Percentiles rank a stretch among this genome's conserved stretches.
phyloP scores from a whole-genome alignment of 2,329 filamentous ascomycete genomes.

The Lachnellula suecica region DNA sequence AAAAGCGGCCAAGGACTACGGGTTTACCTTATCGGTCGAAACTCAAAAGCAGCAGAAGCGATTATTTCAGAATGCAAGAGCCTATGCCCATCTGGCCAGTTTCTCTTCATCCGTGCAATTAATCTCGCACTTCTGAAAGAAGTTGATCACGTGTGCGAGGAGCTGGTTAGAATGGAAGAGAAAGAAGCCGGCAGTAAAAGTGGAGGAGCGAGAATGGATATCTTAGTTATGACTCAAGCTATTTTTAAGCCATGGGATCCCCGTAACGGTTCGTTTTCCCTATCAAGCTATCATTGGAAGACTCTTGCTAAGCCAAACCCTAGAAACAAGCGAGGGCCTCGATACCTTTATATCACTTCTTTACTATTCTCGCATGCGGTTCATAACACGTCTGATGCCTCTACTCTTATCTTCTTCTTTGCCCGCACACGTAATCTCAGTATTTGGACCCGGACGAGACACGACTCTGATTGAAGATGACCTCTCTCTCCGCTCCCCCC shows the following conservation, averaged over 20 bases:
- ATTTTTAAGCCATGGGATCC: slow-evolving; percentile 22
- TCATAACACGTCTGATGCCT: slow-evolving; percentile 29
- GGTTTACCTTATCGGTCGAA: slow-evolving; percentile 34
- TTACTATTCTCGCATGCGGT: slow-evolving; percentile 35
- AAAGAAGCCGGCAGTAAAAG: background rate
- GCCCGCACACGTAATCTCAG: slow-evolving; percentile 31
- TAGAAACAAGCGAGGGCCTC: slow-evolving; percentile 34
- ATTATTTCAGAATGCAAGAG: slow-evolving; percentile 30
- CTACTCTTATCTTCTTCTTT: slow-evolving; percentile 23
- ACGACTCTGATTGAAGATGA: slow-evolving; percentile 25
- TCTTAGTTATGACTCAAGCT: slow-evolving; percentile 34
- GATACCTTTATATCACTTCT: slow-evolving; percentile 30
- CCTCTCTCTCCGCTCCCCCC: slow-evolving; percentile 29
- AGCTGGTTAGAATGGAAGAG: slow-evolving; percentile 29
- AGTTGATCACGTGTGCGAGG: slow-evolving; percentile 30
- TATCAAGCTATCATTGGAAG: background rate
- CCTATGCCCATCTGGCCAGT: slow-evolving; percentile 32
- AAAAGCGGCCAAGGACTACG: slow-evolving; percentile 25
- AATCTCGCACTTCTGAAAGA: slow-evolving; percentile 35
- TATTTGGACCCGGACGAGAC: slow-evolving; percentile 34
- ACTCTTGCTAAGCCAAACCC: background rate
- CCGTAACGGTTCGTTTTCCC: slow-evolving; percentile 17
- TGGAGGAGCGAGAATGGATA: slow-evolving; percentile 30
- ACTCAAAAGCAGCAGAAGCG: slow-evolving; percentile 26
- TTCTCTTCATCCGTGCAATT: slow-evolving; percentile 31